phyloP scores from a whole-genome alignment of 176 grass and related monocot genomes.

The Rhipidocladum racemiflorum region DNA sequence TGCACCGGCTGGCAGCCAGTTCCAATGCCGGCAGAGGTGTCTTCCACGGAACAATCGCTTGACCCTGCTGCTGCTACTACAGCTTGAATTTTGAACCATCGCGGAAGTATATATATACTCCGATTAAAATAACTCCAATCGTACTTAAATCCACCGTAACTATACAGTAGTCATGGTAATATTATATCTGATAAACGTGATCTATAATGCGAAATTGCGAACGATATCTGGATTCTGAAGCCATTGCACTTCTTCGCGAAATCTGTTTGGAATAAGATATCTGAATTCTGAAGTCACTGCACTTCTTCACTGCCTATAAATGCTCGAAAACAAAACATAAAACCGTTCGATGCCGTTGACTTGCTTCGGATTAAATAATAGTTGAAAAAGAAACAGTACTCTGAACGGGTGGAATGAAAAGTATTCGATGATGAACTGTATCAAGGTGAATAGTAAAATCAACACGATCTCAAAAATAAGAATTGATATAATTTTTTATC shows the following conservation, averaged over 20 bases:
- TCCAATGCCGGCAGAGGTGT: slow-evolving; percentile 33
- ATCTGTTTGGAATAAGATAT: neutral
- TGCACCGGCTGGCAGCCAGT: slow-evolving; percentile 65
- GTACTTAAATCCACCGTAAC: neutral
- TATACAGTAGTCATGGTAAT: neutral
- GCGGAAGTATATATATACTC: neutral
- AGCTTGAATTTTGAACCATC: neutral
- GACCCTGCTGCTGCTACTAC: neutral
- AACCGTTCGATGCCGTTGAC: neutral
- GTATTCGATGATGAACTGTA: too few species aligned
- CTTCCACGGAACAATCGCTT: neutral
- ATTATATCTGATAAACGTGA: neutral
- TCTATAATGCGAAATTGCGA: neutral
- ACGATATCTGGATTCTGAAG: neutral
- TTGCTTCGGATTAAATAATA: neutral
- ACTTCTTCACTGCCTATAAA: too few species aligned
- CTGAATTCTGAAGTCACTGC: too few species aligned
- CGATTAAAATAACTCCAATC: neutral
- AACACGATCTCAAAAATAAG: too few species aligned
- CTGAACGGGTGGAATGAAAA: too few species aligned
- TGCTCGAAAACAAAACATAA: too few species aligned
- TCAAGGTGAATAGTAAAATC: too few species aligned
- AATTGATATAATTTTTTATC: too few species aligned
- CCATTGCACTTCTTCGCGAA: neutral
- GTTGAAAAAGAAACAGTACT: too few species aligned